A percentile compares a stretch with the other conserved stretches of the same genome.
Conservation (phyloP, 2,329 filamentous ascomycete genomes). For the Tetracladium maxilliforme region DNA sequence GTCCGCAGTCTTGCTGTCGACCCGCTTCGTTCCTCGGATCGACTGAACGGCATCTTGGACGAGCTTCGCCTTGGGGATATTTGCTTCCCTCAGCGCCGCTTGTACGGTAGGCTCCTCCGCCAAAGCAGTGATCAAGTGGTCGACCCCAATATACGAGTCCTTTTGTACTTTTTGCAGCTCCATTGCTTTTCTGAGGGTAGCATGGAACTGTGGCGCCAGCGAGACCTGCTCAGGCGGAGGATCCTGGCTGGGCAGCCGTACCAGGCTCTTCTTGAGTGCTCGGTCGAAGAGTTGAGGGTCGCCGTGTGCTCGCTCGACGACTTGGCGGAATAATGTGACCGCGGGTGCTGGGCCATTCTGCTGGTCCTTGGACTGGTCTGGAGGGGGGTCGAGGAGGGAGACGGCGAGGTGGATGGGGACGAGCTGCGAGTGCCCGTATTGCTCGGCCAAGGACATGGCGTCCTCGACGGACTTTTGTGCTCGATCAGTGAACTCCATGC, state of each 20-base stretch:
- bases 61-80: slow-evolving; percentile 81
- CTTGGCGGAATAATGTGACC: slow-evolving; percentile 81
- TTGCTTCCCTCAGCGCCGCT: slow-evolving; percentile 64
- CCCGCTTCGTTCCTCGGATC: slow-evolving; percentile 82
- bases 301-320: slow-evolving; percentile 84
- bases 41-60: slow-evolving; percentile 81
- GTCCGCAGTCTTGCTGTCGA: slow-evolving; percentile 94
- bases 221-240: slow-evolving; percentile 82
- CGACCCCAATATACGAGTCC: slow-evolving; percentile 84
- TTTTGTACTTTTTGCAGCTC: slow-evolving; percentile 96
- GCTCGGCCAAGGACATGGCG: slow-evolving; percentile 73
- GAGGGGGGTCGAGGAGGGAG: slow-evolving; percentile 60
- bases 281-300: slow-evolving; percentile 82
- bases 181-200: slow-evolving; percentile 68
- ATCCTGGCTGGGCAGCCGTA: slow-evolving; percentile 85
- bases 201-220: slow-evolving; percentile 68
- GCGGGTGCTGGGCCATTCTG: slow-evolving; percentile 46
- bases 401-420: slow-evolving; percentile 82
- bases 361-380: slow-evolving; percentile 68
- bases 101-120: slow-evolving; percentile 68
- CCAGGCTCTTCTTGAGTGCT: slow-evolving; percentile 78
- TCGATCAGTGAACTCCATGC: slow-evolving; percentile 87
- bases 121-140: slow-evolving; percentile 80
- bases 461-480: slow-evolving; percentile 83
- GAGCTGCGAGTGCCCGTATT: slow-evolving; percentile 85